Base-by-base conservation (phyloP, 2,329 filamentous ascomycete species). In the Waltergamsia citrina region DNA sequence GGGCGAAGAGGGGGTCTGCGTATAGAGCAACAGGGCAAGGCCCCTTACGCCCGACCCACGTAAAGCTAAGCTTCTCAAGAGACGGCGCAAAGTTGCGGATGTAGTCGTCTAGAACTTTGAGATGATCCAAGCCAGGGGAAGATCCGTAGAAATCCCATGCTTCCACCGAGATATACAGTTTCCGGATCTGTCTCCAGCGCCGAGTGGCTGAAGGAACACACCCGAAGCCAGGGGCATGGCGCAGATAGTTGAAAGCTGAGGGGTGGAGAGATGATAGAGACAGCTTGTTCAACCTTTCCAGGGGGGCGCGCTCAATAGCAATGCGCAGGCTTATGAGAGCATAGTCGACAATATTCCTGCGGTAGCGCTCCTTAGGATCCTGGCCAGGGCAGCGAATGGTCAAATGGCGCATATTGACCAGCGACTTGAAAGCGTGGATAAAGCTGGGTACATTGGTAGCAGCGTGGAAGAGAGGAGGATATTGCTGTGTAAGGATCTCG, bases 361-460 rank as follows among this genome's bases (percentile, higher is more conserved):
- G 73, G 51, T 87, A 85, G 29, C 81, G 69, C 52, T 85, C 78
- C 24, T 69, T 62, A 12, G 76, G 64, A 38, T 78, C 66, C 54
- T 87, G 81, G 24, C 77, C 81, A 5, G 84, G 83, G 45, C 85
- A 92, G 40, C 75, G 78, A 50, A 94, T 71, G 32, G 74, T 81
- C 38, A 94, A 65, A 52, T 90, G 83, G 29, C 74, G 67, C 47
- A 94, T 63, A 46, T 80, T 81, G 38, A 74, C 62, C 48, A 94
- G 56, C 41, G 78, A 64, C 23, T 70, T 71, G 51, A 94, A 67
- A 32, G 83, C 83, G 42, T 77, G 70, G 46, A 90, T 78, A 60
- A 94, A 94, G 25, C 84, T 83, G 5, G 83, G 74, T 6, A 93
- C 81, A 51, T 94, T 92, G 40, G 85, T 90, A 7, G 87, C 84